Base-by-base conservation (phyloP, 208 protist genomes). In the Crithidia expoeki region DNA sequence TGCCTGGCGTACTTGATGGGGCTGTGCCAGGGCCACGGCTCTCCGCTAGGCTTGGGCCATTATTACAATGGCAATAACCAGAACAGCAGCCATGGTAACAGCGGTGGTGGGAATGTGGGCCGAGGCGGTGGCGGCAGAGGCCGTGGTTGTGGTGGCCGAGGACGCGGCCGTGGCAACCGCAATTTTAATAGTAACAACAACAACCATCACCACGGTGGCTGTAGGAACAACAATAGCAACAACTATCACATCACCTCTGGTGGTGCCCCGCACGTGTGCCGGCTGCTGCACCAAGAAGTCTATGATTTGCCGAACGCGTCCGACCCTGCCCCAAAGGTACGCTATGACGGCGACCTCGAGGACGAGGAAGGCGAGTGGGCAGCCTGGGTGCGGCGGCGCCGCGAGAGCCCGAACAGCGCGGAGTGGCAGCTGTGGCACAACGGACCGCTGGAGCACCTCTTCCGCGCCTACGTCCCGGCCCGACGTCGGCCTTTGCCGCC, bases 341-440 rank as follows among this genome's bases (percentile, higher is more conserved):
- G 85, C 3, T 79, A 83, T 51, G 74, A 85, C 14, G 72, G 72
- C 27, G 71, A 88, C 58, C 50, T 83, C 36, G 76, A 83, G 40
- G 67, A 80, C 44, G 70, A 78, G 69, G 72, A 70, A 25, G 67
- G 72, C 34, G 57, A 23, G 9, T 95, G 89, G 85, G 72, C 58
- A 0, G 72, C 75, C 49, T 95, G 89, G 89, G 74, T 95, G 47
- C 64, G 65, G 28, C 71, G 70, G 56, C 79, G 81, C n/a, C 73
- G 70, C 27, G 76, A 86, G 70, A 93, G 86, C 74, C 80, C 81
- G 12, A 95, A 93, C 67, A 84, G 75, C 33, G 89, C 87, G 28
- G 86, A 95, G 82, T 93, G 87, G 86, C 86, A 95, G 70, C 59
- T 95, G 74, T 93, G 82, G 83, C 76, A 95, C 68, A 93, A 95